These are phyloP conservation scores for Coemansia sp. DNA, from an alignment of 192 early-diverging fungal species.

Conservation along the genomic window DNA sequence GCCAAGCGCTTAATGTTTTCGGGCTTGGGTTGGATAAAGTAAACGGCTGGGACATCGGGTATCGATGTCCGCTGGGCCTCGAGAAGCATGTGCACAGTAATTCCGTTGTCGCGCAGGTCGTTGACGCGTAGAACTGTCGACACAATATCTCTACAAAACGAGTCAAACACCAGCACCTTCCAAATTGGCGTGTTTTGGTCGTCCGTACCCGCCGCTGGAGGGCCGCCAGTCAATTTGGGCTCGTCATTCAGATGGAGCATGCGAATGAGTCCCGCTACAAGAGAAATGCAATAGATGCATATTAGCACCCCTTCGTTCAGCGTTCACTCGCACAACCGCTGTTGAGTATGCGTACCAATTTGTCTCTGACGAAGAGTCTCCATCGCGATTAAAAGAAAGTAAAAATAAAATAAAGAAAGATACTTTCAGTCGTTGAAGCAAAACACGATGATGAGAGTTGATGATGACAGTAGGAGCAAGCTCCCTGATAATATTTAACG, in stretches of 20 bases:
- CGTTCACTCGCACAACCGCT: not conserved
- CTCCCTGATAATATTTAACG: too few species aligned
- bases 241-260: slow-evolving; percentile 89
- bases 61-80: slow-evolving; percentile 84
- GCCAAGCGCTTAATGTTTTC: slow-evolving; percentile 93
- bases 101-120: slow-evolving; percentile 92
- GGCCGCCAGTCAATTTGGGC: slow-evolving; percentile 39
- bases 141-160: slow-evolving; percentile 91
- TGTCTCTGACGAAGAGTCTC: slow-evolving; percentile 64
- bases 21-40: slow-evolving; percentile 89
- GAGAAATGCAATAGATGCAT: not conserved
- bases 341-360: slow-evolving; percentile 57
- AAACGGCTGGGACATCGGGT: slow-evolving; percentile 95
- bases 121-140: slow-evolving; percentile 96
- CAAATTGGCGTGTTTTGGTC: slow-evolving; percentile 68
- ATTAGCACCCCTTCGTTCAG: not conserved
- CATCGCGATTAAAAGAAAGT: slow-evolving; percentile 16
- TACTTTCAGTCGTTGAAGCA: too few species aligned
- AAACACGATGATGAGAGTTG: too few species aligned
- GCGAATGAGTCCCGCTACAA: slow-evolving; percentile 73
- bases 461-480: too few species aligned
- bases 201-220: slow-evolving; percentile 22
- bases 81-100: slow-evolving; percentile 97
- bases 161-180: slow-evolving; percentile 97
- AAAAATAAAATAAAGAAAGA: not conserved